These are phyloP conservation scores for Pseudogymnoascus sp. DNA, from an alignment of 2,329 filamentous ascomycete genomes.

Conservation along the genomic window DNA sequence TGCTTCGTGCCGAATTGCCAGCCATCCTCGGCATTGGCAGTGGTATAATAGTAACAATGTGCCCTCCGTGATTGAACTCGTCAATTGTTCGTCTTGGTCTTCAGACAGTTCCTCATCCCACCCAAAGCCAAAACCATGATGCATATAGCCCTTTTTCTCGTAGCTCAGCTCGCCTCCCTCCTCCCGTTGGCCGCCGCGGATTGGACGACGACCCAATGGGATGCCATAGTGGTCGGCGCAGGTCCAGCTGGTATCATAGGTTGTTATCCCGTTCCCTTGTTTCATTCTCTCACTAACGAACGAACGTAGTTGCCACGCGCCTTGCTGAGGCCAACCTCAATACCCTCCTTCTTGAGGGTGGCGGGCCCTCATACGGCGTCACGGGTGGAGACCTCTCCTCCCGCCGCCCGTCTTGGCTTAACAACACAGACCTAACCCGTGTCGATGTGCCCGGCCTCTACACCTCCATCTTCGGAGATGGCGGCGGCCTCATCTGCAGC, in stretches of 20 bases:
- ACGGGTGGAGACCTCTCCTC: conserved; percentile 36
- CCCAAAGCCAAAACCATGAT: background rate
- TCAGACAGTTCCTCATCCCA: background rate
- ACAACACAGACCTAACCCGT: conserved; percentile 38
- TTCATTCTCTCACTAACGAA: background rate
- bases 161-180: conserved; percentile 1
- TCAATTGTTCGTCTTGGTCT: background rate
- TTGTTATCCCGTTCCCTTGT: conserved; percentile 8
- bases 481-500: conserved; percentile 34
- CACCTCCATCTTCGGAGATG: conserved; percentile 39
- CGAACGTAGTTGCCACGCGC: conserved; percentile 34
- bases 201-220: conserved; percentile 25
- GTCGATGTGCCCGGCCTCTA: conserved; percentile 46
- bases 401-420: conserved; percentile 38
- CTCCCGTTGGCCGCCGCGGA: conserved; percentile 9
- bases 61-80: background rate
- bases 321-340: conserved; percentile 44
- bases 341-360: conserved; percentile 44
- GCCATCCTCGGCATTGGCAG: background rate
- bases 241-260: conserved; percentile 44
- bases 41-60: background rate
- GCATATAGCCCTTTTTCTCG: background rate
- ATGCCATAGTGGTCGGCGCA: conserved; percentile 38
- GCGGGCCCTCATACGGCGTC: conserved; percentile 41
- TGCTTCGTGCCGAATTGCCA: background rate